These are phyloP conservation scores for Mucor circinelloides DNA, from an alignment of 371 early-diverging fungal genomes.

Conservation along the genomic window DNA sequence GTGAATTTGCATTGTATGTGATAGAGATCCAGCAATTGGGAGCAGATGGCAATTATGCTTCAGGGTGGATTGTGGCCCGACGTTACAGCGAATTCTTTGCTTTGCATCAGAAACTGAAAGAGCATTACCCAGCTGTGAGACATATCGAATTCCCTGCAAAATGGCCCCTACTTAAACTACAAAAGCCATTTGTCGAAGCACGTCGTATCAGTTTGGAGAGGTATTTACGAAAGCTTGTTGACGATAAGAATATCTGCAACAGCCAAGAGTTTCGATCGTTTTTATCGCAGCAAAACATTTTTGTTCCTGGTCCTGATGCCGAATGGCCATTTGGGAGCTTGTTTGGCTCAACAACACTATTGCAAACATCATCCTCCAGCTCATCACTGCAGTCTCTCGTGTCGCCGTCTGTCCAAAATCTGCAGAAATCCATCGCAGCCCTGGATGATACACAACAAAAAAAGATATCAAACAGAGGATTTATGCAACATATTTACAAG, in stretches of 20 bases:
- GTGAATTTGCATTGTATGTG: slow-evolving; percentile 75
- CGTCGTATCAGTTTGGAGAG: slow-evolving; percentile 69
- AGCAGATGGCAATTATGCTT: slow-evolving; percentile 51
- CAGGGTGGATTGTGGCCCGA: slow-evolving; percentile 81
- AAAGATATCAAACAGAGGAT: slow-evolving; percentile 31
- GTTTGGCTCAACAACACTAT: not conserved
- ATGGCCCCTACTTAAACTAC: slow-evolving; percentile 63
- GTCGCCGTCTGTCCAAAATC: slow-evolving; percentile 28
- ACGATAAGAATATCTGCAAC: slow-evolving; percentile 55
- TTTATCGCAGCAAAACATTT: slow-evolving; percentile 66
- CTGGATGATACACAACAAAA: not conserved
- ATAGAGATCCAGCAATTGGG: slow-evolving; percentile 78
- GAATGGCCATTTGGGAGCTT: slow-evolving; percentile 12
- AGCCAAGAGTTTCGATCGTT: slow-evolving; percentile 63
- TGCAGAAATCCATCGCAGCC: slow-evolving; percentile 25
- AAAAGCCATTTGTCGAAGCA: slow-evolving; percentile 68
- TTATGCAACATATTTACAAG: slow-evolving; percentile 74
- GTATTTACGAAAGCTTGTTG: slow-evolving; percentile 69
- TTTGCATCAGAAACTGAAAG: slow-evolving; percentile 71
- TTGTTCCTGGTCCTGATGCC: slow-evolving; percentile 43
- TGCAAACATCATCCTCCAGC: slow-evolving; percentile 6
- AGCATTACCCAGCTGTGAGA: slow-evolving; percentile 57
- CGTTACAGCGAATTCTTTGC: slow-evolving; percentile 83
- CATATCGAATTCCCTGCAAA: slow-evolving; percentile 78
- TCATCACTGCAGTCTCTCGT: not conserved